Conservation (phyloP, 2,329 filamentous ascomycete species). For the Knufia petricola region DNA sequence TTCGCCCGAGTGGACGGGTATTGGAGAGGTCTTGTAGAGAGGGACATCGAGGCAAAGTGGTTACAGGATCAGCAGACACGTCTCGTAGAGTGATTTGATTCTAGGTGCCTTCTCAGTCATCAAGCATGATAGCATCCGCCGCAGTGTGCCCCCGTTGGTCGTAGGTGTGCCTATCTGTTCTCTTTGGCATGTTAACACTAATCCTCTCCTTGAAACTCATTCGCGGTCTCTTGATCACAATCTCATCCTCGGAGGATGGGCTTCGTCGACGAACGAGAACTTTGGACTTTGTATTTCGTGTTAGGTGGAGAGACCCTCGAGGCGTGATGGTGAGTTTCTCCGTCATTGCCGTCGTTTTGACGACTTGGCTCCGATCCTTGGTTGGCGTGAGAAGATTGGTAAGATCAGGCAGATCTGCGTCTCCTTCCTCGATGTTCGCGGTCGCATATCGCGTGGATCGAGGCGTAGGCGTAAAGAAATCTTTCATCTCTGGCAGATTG, state of each 20-base stretch:
- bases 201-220: not conserved
- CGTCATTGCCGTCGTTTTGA: not conserved
- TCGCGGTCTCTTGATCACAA: not conserved
- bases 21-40: not conserved
- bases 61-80: too few species aligned
- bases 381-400: not conserved
- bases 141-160: not conserved
- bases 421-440: too few species aligned
- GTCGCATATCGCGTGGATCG: too few species aligned
- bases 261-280: not conserved
- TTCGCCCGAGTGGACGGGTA: not conserved
- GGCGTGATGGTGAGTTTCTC: not conserved
- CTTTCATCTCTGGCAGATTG: not conserved
- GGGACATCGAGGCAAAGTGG: not conserved
- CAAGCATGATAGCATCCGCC: not conserved
- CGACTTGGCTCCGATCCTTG: not conserved
- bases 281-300: not conserved
- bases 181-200: not conserved
- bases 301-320: not conserved
- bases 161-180: not conserved
- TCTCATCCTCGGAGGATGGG: not conserved
- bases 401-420: too few species aligned
- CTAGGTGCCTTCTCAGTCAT: too few species aligned
- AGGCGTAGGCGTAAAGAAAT: not conserved
- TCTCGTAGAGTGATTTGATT: too few species aligned